Percentiles rank a stretch among this genome's conserved stretches.
Evolutionary conservation across 306 rosid genomes (phyloP).

Genomic region (Trichosanthes cucumerina): DNA sequence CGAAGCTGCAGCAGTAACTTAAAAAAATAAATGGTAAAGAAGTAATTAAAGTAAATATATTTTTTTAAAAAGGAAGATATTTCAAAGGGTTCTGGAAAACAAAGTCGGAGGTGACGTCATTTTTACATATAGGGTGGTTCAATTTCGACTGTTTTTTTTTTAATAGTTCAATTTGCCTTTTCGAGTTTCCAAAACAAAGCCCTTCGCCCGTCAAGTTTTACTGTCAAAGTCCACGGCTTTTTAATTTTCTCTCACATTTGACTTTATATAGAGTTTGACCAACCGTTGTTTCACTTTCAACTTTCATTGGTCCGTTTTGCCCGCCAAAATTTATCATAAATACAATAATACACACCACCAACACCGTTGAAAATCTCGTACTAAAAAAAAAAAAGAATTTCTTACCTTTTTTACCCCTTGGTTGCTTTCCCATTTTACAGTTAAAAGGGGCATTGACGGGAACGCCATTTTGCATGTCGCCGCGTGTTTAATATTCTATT

Average conservation of each 20-base stretch:
- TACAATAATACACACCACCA: not conserved
- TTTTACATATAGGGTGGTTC: not conserved
- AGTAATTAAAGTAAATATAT: too few relatives aligned
- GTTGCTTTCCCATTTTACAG: not conserved
- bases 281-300: not conserved
- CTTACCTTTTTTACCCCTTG: too few relatives aligned
- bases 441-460: too few relatives aligned
- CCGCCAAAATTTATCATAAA: not conserved
- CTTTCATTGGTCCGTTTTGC: not conserved
- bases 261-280: not conserved
- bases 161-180: not conserved
- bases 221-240: not conserved
- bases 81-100: too few relatives aligned
- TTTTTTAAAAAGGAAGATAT: too few relatives aligned
- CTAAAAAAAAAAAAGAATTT: too few relatives aligned
- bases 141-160: too few relatives aligned
- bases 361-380: not conserved
- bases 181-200: not conserved
- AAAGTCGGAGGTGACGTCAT: not conserved
- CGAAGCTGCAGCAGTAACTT: too few relatives aligned
- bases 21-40: too few relatives aligned
- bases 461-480: too few relatives aligned
- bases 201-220: not conserved
- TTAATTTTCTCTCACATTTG: not conserved
- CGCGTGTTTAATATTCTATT: too few relatives aligned